Conservation (phyloP, 202 grass and related monocot species). For the Saccharum hybrid region DNA sequence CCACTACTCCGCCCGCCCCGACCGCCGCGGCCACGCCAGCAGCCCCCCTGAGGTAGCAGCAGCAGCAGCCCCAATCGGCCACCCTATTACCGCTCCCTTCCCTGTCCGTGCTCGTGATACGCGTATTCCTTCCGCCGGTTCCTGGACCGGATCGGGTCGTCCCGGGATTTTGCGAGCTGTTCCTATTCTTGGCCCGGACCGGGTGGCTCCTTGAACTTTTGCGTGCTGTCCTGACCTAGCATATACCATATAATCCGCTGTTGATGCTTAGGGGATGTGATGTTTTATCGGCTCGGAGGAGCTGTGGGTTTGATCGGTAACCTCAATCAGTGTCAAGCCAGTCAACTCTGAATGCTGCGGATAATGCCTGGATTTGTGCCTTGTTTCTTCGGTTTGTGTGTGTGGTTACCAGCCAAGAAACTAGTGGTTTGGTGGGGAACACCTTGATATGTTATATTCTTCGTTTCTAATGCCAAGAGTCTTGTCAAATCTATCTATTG, state of each 20-base stretch:
- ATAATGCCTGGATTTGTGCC: neutral
- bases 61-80: conserved; percentile 8
- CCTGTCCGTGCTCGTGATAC: too few species aligned
- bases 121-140: neutral
- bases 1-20: conserved; percentile 47
- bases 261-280: neutral
- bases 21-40: conserved; percentile 20
- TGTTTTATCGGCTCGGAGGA: neutral
- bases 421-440: neutral
- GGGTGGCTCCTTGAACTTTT: conserved; percentile 3
- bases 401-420: conserved; percentile 9
- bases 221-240: conserved; percentile 9
- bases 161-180: neutral
- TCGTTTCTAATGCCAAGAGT: neutral
- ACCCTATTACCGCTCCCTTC: neutral
- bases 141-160: neutral
- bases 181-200: neutral
- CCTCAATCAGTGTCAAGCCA: neutral
- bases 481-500: neutral
- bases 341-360: neutral
- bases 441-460: neutral
- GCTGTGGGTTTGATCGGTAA: neutral
- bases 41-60: conserved; percentile 24
- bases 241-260: neutral
- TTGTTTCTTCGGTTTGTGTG: neutral